Base-by-base conservation (phyloP, 1,284 basidiomycete genomes). In the Anthracocystis panici-leucophaei region DNA sequence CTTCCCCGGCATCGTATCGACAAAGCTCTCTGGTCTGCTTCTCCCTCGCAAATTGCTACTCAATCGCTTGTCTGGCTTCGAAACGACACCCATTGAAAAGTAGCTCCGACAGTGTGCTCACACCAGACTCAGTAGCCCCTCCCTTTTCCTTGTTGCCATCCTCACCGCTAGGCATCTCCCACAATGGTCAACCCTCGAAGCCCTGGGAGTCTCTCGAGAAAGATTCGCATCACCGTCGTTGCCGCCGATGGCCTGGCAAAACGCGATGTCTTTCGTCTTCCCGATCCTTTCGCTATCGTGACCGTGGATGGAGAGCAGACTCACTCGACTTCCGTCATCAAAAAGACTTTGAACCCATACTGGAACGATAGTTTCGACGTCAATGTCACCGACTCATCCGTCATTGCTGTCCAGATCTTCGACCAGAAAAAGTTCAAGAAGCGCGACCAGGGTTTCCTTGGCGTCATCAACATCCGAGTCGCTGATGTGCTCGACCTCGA, bases 341-440 rank as follows among this genome's bases (percentile, higher is more conserved):
- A 85, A 58, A 85, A 85, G 79, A 83, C 84, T 9, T 64, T 85
- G 38, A 85, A 84, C 74, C 84, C 84, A 6, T 85, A 85, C 66
- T 85, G 84, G 84, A 85, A 82, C 56, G 84, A 85, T 63, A 78
- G 77, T 56, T 85, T 85, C 53, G 84, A 84, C 41, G 71, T 85
- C 60, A 91, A 89, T 52, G 94, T 96, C 83, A 93, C 92, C 85
- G 94, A 96, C 82, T 92, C 92, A 4, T 95, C 93, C 27, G 91
- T 95, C 51, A 89, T 97, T 46, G 92, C 93, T 5, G 93, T 97
- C 3, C 95, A 97, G 86, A 94, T 97, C 82, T 97, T 97, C 81
- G 95, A 97, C 86, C 95, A 97, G 87, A 91, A 93, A 86, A 97
- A 96, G 87, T 97, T 97, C 88, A 97, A 96, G 88, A 89, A 93